Evolutionary conservation across 208 protist species (phyloP).

Genomic region (Trypanosoma mega): DNA sequence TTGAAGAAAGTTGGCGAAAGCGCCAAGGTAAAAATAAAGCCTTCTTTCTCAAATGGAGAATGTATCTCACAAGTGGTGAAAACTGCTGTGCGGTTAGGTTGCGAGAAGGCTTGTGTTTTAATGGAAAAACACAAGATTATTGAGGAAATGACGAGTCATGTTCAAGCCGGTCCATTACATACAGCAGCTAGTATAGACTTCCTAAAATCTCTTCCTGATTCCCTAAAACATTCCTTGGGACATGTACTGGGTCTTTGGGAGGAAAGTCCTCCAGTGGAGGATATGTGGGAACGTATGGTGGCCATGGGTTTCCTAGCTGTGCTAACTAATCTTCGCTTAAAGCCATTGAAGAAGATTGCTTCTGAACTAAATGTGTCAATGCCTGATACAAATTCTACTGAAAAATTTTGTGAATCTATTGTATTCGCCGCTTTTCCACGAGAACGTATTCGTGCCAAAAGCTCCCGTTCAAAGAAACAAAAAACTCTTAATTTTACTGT

Average conservation of each 20-base stretch:
- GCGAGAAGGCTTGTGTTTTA: slow-evolving; percentile 83
- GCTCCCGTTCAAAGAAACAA: slow-evolving; percentile 64
- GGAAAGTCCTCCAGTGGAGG: slow-evolving; percentile 73
- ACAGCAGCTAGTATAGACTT: slow-evolving; percentile 84
- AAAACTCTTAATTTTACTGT: slow-evolving; percentile 86
- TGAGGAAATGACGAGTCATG: slow-evolving; percentile 81
- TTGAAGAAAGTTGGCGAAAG: slow-evolving; percentile 89
- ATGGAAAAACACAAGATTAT: slow-evolving; percentile 91
- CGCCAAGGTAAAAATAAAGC: slow-evolving; percentile 85
- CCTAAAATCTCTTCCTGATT: slow-evolving; percentile 79
- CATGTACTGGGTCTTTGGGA: slow-evolving; percentile 73
- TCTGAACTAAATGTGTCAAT: slow-evolving; percentile 69
- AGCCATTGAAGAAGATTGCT: slow-evolving; percentile 87
- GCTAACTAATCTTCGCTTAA: slow-evolving; percentile 85
- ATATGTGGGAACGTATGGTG: slow-evolving; percentile 91
- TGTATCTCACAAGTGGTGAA: slow-evolving; percentile 86
- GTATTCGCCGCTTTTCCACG: slow-evolving; percentile 88
- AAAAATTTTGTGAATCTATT: slow-evolving; percentile 88
- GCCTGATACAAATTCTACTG: slow-evolving; percentile 82
- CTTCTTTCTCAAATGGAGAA: slow-evolving; percentile 71
- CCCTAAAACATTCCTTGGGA: slow-evolving; percentile 68
- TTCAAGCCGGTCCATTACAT: slow-evolving; percentile 73
- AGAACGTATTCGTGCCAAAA: slow-evolving; percentile 71
- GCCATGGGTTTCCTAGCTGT: slow-evolving; percentile 89
- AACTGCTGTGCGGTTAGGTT: slow-evolving; percentile 78